A percentile compares a stretch with the other conserved stretches of the same genome.
These are phyloP conservation scores for Fusarium austroafricanum DNA, from an alignment of 2,329 filamentous ascomycete genomes.

Conservation along the genomic window DNA sequence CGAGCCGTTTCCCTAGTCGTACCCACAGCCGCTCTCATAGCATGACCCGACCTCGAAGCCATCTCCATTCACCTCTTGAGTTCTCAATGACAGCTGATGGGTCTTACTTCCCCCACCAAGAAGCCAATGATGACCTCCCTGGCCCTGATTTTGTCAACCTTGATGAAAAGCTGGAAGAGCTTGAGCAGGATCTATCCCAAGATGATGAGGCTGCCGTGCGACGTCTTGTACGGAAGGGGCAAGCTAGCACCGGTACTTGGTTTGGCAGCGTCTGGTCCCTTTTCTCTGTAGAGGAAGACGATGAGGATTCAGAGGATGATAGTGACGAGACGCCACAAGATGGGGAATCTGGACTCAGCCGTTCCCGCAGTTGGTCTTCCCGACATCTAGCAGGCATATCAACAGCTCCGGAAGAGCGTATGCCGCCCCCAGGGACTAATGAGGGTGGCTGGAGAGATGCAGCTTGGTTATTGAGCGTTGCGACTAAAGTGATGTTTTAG, in stretches of 20 bases:
- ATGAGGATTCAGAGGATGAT: slow-evolving; percentile 61
- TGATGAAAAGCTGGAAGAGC: slow-evolving; percentile 68
- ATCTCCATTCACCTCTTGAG: slow-evolving; percentile 60
- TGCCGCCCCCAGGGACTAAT: slow-evolving; percentile 63
- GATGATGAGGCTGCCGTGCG: slow-evolving; percentile 70
- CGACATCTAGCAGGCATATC: slow-evolving; percentile 57
- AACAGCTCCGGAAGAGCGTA: slow-evolving; percentile 56
- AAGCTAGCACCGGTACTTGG: slow-evolving; percentile 66
- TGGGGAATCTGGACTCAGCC: slow-evolving; percentile 44
- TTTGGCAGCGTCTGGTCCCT: slow-evolving; percentile 70
- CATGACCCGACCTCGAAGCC: slow-evolving; percentile 51
- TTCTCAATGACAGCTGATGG: slow-evolving; percentile 43
- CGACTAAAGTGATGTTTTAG: slow-evolving; percentile 70
- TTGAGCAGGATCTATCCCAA: slow-evolving; percentile 62
- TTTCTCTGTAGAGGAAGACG: slow-evolving; percentile 71
- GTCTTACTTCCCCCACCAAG: slow-evolving; percentile 42
- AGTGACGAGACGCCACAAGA: slow-evolving; percentile 50
- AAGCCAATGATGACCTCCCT: slow-evolving; percentile 52
- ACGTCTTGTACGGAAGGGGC: slow-evolving; percentile 65
- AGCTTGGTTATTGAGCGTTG: slow-evolving; percentile 74
- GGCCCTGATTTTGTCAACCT: slow-evolving; percentile 73
- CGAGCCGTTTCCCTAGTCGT: slow-evolving; percentile 62
- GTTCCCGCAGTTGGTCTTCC: slow-evolving; percentile 50
- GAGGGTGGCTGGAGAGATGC: slow-evolving; percentile 74
- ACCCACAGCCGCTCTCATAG: slow-evolving; percentile 53